phyloP scores from a whole-genome alignment of 2,329 filamentous ascomycete species.

The Ilyonectria robusta region DNA sequence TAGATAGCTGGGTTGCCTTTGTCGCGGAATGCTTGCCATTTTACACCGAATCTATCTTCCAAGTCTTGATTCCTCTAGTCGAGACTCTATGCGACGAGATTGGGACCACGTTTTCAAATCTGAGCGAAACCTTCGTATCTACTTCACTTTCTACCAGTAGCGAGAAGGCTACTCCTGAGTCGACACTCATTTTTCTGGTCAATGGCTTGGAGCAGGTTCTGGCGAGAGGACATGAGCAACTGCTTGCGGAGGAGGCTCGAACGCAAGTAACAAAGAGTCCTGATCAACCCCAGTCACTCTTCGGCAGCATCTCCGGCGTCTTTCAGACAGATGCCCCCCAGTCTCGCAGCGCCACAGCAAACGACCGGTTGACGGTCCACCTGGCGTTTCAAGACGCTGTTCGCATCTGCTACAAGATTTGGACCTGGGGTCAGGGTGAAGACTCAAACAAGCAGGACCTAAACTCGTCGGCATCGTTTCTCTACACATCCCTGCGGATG shows the following conservation, averaged over 20 bases:
- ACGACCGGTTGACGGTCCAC: slow-evolving; percentile 91
- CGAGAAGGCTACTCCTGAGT: slow-evolving; percentile 68
- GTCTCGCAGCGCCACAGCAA: slow-evolving; percentile 87
- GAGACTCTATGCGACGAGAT: slow-evolving; percentile 90
- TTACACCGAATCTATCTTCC: slow-evolving; percentile 88
- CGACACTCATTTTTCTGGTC: slow-evolving; percentile 86
- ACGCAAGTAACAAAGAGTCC: slow-evolving; percentile 80
- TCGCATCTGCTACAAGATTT: slow-evolving; percentile 91
- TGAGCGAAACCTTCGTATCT: slow-evolving; percentile 74
- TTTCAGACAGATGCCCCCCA: slow-evolving; percentile 85
- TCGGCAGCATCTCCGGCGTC: slow-evolving; percentile 92
- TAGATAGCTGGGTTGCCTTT: slow-evolving; percentile 94
- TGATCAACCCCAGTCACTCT: slow-evolving; percentile 88
- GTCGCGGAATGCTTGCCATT: slow-evolving; percentile 86
- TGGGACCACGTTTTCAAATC: slow-evolving; percentile 76
- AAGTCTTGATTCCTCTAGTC: slow-evolving; percentile 90
- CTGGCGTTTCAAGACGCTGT: slow-evolving; percentile 98
- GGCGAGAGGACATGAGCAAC: slow-evolving; percentile 86
- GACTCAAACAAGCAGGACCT: slow-evolving; percentile 73
- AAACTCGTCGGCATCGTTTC: slow-evolving; percentile 84
- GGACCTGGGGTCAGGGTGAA: slow-evolving; percentile 87
- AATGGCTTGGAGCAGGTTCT: slow-evolving; percentile 93
- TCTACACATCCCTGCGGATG: slow-evolving; percentile 91
- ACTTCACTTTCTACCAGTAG: slow-evolving; percentile 36
- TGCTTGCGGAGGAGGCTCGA: slow-evolving; percentile 82